Conservation (phyloP, 2,329 filamentous ascomycete species). For the Colletotrichum sublineola region DNA sequence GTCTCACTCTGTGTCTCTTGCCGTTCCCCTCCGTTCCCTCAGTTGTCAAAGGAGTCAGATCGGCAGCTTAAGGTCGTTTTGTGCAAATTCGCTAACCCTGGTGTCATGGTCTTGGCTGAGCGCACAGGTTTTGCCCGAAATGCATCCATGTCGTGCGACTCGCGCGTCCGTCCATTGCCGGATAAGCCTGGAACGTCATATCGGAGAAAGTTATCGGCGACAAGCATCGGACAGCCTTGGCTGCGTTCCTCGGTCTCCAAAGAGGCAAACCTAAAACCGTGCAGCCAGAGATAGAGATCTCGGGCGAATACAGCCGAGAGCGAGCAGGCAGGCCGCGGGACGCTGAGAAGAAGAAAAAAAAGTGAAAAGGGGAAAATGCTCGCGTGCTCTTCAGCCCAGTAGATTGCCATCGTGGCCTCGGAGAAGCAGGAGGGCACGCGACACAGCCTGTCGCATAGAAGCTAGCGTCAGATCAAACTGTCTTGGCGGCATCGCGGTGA, state of each 20-base stretch:
- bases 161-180: background rate
- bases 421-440: slow-evolving; percentile 36
- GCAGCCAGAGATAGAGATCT: background rate
- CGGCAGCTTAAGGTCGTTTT: slow-evolving; percentile 23
- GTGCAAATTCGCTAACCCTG: slow-evolving; percentile 32
- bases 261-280: background rate
- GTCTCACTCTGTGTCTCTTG: too few species aligned
- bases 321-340: background rate
- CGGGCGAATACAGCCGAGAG: background rate
- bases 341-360: background rate
- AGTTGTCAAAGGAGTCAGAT: slow-evolving; percentile 21
- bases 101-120: slow-evolving; percentile 27
- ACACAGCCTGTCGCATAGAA: slow-evolving; percentile 8
- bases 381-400: slow-evolving; percentile 33
- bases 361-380: slow-evolving; percentile 19
- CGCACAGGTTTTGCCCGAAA: slow-evolving; percentile 3
- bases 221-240: slow-evolving; percentile 9
- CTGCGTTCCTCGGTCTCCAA: slow-evolving; percentile 26
- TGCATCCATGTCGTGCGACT: slow-evolving; percentile 17
- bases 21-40: background rate
- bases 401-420: slow-evolving; percentile 33
- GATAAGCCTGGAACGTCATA: background rate
- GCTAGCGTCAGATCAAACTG: slow-evolving; percentile 30
- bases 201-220: background rate
- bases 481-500: slow-evolving; percentile 29